Evolutionary conservation across 164 flowering plant species (phyloP), one percentile per base, ranked within the genome.

Genomic region (Nelumbo lutea): DNA sequence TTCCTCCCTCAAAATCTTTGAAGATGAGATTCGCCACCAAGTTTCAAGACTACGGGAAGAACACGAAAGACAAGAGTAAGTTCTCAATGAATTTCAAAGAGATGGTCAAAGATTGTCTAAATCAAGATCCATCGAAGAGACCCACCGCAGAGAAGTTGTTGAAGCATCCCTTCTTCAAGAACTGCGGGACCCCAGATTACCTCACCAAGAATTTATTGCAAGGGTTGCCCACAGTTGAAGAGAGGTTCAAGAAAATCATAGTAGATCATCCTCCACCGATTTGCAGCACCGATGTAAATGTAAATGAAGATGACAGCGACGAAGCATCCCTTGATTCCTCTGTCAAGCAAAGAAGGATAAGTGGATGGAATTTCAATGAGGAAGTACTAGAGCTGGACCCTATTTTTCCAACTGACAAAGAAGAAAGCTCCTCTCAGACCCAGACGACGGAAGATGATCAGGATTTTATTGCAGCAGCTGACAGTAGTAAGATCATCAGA

Each of bases 351-450:
- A 81, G 97, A 63, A 90, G 97, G 80, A 87, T 91, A 6, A 90
- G 96, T 71, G 96, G 97, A 57, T 91, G 97, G 98, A 90, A 88
- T 55, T 90, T 93, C 69, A 85, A 88, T 50, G 85, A 85, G 64
- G 83, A 87, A 3, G 88, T 72, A 1, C 81, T 86, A 2, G 76
- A 88, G 64, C 59, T 93, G 4, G 85, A 82, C 13, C 96, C 95
- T 5, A 85, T 88, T 27, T 87, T 85, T 64, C 94, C 90, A 4
- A 57, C 6, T 6, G 79, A 72, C 6, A 48, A 10, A 11, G 61
- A 45, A 51, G 58, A 7, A 45, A 42, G 58, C 46, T 55, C 10
- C 14, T 13, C 38, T 15, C 48, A 56, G 8, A 11, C 43, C n/a
- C 5, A 43, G 5, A 50, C 57, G 3, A 71, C 42, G 3, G 57